Conservation (phyloP, 2,329 filamentous ascomycete genomes). For the Davidsoniella australis region DNA sequence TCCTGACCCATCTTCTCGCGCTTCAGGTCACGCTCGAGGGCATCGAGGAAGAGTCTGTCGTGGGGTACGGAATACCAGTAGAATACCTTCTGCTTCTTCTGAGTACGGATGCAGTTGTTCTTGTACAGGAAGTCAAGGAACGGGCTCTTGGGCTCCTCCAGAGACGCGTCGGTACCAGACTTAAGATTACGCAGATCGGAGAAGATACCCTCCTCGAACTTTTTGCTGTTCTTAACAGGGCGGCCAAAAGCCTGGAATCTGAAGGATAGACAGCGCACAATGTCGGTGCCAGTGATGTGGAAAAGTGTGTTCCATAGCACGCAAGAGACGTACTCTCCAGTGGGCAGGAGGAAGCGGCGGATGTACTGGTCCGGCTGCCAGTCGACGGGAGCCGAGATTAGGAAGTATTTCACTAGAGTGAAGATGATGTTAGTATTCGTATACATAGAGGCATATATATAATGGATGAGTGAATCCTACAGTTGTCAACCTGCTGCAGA, state of each 20-base stretch:
- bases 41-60: conserved; percentile 92
- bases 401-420: conserved; percentile 88
- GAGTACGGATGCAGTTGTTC: conserved; percentile 99
- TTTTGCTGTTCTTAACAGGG: conserved; percentile 98
- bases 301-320: conserved; percentile 99
- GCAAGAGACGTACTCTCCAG: conserved; percentile 96
- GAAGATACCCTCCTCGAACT: conserved; percentile 99
- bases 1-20: conserved; percentile 99
- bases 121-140: conserved; percentile 99
- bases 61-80: conserved; percentile 99
- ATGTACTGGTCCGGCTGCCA: conserved; percentile 97
- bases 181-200: conserved; percentile 96
- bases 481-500: conserved; percentile 92
- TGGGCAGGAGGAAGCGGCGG: conserved; percentile 82
- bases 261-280: conserved; percentile 94
- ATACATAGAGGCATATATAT: background rate
- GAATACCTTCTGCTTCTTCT: conserved; percentile 99
- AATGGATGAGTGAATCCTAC: conserved; percentile 34
- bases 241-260: conserved; percentile 96
- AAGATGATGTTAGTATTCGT: conserved; percentile 14
- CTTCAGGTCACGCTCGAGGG: conserved; percentile 91
- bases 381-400: conserved; percentile 95
- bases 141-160: conserved; percentile 95
- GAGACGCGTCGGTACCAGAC: conserved; percentile 90
- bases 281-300: conserved; percentile 97